A percentile compares a stretch with the other conserved stretches of the same genome.
These are phyloP conservation scores for Selaginella moellendorffii DNA, from an alignment of 75 land plant genomes.

Conservation along the genomic window DNA sequence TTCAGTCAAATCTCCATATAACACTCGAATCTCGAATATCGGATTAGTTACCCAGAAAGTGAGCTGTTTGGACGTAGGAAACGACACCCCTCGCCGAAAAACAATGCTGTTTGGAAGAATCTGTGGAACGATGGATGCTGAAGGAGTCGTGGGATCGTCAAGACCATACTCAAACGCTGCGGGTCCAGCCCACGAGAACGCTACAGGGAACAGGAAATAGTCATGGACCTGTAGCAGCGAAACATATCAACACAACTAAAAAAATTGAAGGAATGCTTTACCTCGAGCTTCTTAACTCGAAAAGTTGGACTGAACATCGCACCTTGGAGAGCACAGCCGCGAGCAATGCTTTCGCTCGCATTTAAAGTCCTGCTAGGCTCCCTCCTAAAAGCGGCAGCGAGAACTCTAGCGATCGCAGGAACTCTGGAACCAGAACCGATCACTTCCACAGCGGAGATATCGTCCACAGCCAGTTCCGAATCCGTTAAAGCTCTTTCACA, in stretches of 20 bases:
- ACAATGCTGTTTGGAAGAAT: constrained; percentile 21
- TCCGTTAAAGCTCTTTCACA: constrained; percentile 53
- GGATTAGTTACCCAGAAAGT: constrained; percentile 31
- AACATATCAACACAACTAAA: constrained; percentile 12
- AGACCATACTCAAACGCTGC: constrained; percentile 33
- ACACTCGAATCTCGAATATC: constrained; percentile 44
- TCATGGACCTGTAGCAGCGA: constrained; percentile 62
- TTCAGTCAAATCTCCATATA: constrained; percentile 47
- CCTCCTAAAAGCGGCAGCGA: constrained; percentile 40
- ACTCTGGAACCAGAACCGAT: constrained; percentile 94
- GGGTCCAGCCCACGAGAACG: constrained; percentile 46
- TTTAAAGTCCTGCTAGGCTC: constrained; percentile 80
- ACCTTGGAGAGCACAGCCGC: constrained; percentile 94
- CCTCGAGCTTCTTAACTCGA: constrained; percentile 84
- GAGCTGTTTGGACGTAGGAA: constrained; percentile 63
- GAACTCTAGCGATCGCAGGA: constrained; percentile 53
- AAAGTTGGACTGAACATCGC: constrained; percentile 93
- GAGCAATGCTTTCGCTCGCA: constrained; percentile 93
- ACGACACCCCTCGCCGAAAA: constrained; percentile 56
- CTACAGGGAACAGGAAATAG: constrained; percentile 63
- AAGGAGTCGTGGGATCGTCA: constrained; percentile 22
- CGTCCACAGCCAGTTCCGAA: constrained; percentile 36
- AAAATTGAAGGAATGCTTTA: constrained; percentile 12
- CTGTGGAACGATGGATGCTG: constrained; percentile 17
- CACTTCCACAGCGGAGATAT: constrained; percentile 63